These are phyloP conservation scores for Nicotiana obtusifolia DNA, from an alignment of 257 asterid species.

Conservation along the genomic window DNA sequence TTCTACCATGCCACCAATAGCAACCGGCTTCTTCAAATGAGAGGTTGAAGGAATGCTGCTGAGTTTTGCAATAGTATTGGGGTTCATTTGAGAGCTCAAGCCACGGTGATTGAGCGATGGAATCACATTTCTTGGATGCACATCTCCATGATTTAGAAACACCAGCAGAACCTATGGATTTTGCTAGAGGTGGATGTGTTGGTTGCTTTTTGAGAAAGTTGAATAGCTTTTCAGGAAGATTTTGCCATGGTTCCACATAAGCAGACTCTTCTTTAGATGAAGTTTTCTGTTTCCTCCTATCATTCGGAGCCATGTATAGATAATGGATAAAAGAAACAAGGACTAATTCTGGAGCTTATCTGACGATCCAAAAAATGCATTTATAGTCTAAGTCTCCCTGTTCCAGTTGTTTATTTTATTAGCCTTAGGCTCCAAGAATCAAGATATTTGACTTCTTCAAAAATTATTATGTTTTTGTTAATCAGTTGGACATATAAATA, in stretches of 20 bases:
- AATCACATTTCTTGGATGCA: constrained; percentile 10
- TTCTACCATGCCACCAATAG: not conserved
- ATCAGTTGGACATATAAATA: not conserved
- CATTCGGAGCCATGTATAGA: not conserved
- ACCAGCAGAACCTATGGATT: constrained; percentile 6
- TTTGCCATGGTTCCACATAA: not conserved
- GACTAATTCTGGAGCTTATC: not conserved
- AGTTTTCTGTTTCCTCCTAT: not conserved
- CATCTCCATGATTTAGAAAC: constrained; percentile 8
- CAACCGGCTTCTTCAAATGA: constrained; percentile 2
- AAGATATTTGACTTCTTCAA: not conserved
- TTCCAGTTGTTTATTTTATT: not conserved
- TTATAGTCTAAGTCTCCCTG: not conserved
- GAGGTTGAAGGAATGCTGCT: constrained; percentile 5
- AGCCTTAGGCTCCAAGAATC: constrained; percentile 3
- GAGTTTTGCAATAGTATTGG: not conserved
- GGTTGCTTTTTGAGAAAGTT: not conserved
- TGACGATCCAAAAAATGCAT: not conserved
- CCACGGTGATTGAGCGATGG: not conserved
- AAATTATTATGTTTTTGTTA: not conserved
- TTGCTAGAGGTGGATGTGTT: not conserved
- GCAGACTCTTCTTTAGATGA: not conserved
- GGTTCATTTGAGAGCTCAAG: constrained; percentile 17
- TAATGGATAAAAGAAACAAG: not conserved
- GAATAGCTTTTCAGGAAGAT: constrained; percentile 9